Conservation (phyloP, 495 filamentous ascomycete species). For the Sordaria brevicollis region DNA sequence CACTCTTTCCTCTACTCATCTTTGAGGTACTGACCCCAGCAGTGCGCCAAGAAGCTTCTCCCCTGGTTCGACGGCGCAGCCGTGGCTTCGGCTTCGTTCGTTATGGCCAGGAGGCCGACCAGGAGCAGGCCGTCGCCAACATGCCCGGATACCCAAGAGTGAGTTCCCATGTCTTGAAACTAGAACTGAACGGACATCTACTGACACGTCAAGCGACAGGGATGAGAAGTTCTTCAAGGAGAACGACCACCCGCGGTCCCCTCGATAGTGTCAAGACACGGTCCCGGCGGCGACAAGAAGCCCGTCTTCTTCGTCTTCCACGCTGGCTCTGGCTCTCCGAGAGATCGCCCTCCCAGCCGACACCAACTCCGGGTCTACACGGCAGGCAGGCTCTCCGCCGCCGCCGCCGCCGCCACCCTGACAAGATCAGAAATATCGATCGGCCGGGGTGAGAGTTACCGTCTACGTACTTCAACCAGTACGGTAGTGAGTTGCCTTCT, state of each 20-base stretch:
- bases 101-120: background rate
- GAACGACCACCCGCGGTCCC: conserved; percentile 87
- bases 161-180: background rate
- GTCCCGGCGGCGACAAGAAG: conserved; percentile 53
- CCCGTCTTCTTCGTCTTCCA: conserved; percentile 96
- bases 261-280: conserved; percentile 88
- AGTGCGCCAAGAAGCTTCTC: conserved; percentile 77
- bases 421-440: no score
- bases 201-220: conserved; percentile 32
- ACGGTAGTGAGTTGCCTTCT: background rate
- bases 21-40: conserved; percentile 31
- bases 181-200: background rate
- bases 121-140: background rate
- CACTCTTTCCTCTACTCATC: background rate
- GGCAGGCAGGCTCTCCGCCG: no score
- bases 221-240: conserved; percentile 83
- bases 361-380: no score
- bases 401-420: no score
- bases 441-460: background rate
- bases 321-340: conserved; percentile 73
- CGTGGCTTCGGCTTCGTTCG: background rate
- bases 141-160: background rate
- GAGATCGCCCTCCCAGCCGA: no score
- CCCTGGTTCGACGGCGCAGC: conserved; percentile 72
- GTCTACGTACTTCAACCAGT: background rate